Conservation (phyloP, 2,329 filamentous ascomycete genomes). For the Dactylonectria macrodidyma region DNA sequence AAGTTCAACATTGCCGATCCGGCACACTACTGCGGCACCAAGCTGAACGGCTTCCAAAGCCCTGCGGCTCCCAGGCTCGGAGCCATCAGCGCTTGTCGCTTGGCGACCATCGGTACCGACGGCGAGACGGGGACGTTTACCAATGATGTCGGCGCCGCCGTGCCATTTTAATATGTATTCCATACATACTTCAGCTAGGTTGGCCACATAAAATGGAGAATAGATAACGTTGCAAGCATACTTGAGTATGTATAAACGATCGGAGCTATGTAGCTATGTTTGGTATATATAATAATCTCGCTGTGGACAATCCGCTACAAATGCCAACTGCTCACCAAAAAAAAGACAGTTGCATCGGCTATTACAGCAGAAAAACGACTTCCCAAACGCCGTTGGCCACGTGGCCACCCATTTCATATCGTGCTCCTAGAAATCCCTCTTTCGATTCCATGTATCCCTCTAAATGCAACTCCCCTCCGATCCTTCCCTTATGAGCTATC, state of each 20-base stretch:
- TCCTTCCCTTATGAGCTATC: slow-evolving; percentile 5
- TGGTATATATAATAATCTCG: slow-evolving; percentile 37
- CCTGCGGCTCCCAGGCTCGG: slow-evolving; percentile 19
- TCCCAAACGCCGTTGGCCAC: slow-evolving; percentile 39
- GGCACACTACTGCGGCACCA: slow-evolving; percentile 23
- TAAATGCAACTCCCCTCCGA: slow-evolving; percentile 10
- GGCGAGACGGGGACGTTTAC: slow-evolving; percentile 27
- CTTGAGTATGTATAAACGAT: slow-evolving; percentile 30
- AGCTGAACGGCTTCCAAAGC: slow-evolving; percentile 29
- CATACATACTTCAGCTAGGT: neutral
- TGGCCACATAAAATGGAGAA: too few relatives aligned
- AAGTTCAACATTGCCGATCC: slow-evolving; percentile 36
- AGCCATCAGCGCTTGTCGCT: slow-evolving; percentile 25
- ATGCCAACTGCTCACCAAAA: slow-evolving; percentile 31
- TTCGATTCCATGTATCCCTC: slow-evolving; percentile 24
- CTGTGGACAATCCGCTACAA: slow-evolving; percentile 41
- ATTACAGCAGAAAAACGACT: slow-evolving; percentile 18
- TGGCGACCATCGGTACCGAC: slow-evolving; percentile 17
- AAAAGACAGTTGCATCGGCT: slow-evolving; percentile 35
- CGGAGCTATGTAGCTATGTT: slow-evolving; percentile 23
- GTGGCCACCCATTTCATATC: slow-evolving; percentile 25
- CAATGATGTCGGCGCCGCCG: slow-evolving; percentile 20
- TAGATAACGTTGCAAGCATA: neutral
- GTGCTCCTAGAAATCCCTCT: slow-evolving; percentile 24
- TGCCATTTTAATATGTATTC: slow-evolving; percentile 24